These are phyloP conservation scores for Lepiota venenata DNA, from an alignment of 768 basidiomycete species.

Conservation along the genomic window DNA sequence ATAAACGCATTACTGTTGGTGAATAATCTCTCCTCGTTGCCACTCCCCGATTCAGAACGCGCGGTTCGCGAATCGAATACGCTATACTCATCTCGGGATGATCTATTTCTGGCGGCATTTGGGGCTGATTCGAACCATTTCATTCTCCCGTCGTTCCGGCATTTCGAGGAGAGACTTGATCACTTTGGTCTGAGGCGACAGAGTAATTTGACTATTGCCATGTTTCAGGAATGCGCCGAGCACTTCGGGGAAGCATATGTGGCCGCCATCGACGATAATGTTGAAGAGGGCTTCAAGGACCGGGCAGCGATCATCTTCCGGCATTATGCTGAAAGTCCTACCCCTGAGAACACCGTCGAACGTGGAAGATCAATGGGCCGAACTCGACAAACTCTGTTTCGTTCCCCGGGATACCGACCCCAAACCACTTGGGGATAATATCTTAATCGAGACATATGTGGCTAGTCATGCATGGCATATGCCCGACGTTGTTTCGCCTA, in stretches of 20 bases:
- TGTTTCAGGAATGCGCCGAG: constrained; percentile 33
- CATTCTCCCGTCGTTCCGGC: constrained; percentile 24
- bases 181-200: constrained; percentile 28
- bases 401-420: constrained; percentile 29
- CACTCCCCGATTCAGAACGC: constrained; percentile 28
- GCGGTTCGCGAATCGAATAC: constrained; percentile 21
- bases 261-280: not conserved
- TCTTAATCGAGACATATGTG: not conserved
- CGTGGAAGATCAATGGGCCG: constrained; percentile 21
- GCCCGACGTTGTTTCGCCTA: constrained; percentile 14
- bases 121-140: constrained; percentile 26
- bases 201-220: constrained; percentile 24
- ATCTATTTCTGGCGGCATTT: constrained; percentile 34
- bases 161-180: constrained; percentile 26
- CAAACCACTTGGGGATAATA: constrained; percentile 14
- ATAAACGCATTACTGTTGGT: not conserved
- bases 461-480: constrained; percentile 4
- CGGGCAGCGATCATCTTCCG: constrained; percentile 32
- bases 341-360: constrained; percentile 23
- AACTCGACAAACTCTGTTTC: constrained; percentile 33
- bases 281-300: not conserved
- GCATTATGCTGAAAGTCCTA: constrained; percentile 29
- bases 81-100: constrained; percentile 30
- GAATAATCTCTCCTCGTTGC: not conserved
- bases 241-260: constrained; percentile 25